These are phyloP conservation scores for Podospora fimiseda DNA, from an alignment of 495 filamentous ascomycete genomes.

Conservation along the genomic window DNA sequence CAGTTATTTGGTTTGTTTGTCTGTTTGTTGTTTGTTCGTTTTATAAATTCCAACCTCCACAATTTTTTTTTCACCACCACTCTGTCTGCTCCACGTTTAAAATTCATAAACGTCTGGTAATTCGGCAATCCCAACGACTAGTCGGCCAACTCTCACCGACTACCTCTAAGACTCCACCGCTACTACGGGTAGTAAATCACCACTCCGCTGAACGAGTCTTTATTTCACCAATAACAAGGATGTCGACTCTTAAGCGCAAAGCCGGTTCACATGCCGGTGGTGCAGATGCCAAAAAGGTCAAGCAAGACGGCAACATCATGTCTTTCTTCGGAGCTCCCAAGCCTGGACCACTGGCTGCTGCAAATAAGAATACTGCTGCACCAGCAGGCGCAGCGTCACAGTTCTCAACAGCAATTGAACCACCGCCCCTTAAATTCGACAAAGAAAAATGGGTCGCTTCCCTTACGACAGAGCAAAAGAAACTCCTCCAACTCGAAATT, in stretches of 20 bases:
- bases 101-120: too few relatives aligned
- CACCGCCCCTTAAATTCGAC: constrained; percentile 57
- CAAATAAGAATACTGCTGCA: neutral
- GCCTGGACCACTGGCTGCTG: constrained; percentile 18
- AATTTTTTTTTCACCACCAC: too few relatives aligned
- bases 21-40: too few relatives aligned
- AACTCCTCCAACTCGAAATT: constrained; percentile 80
- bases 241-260: constrained; percentile 64
- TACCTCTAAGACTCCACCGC: constrained; percentile 3
- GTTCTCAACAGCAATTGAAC: constrained; percentile 18
- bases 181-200: neutral
- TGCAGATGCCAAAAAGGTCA: constrained; percentile 63
- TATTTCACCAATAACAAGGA: constrained; percentile 15
- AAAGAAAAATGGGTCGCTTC: constrained; percentile 79
- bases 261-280: constrained; percentile 42
- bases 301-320: constrained; percentile 45
- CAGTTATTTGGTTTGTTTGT: too few relatives aligned
- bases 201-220: neutral
- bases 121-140: too few relatives aligned
- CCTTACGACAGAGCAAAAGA: constrained; percentile 73
- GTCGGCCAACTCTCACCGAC: neutral
- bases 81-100: too few relatives aligned
- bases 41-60: too few relatives aligned
- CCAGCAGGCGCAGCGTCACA: constrained; percentile 10
- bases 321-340: constrained; percentile 49